phyloP scores from a whole-genome alignment of 163 green algal species.

The Volvox carteri region DNA sequence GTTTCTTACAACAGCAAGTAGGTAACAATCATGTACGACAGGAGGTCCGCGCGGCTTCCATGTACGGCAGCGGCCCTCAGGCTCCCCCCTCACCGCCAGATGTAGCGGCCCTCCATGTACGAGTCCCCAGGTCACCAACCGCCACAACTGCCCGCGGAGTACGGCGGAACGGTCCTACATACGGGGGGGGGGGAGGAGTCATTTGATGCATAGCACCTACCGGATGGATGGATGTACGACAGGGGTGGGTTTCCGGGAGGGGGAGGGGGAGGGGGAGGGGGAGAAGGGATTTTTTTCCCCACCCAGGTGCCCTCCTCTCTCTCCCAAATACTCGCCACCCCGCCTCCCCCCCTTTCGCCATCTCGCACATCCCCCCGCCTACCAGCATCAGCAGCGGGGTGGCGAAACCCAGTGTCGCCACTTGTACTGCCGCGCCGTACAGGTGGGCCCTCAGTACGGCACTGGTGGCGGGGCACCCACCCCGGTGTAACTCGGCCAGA shows the following conservation, averaged over 20 bases:
- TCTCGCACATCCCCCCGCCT: background rate
- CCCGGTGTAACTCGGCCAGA: background rate
- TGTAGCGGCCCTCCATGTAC: slow-evolving; percentile 38
- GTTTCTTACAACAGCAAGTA: too few relatives aligned
- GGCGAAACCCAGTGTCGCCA: slow-evolving; percentile 29
- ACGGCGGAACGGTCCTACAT: slow-evolving; percentile 6
- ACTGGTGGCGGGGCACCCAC: slow-evolving; percentile 14
- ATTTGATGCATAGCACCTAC: background rate
- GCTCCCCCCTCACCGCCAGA: slow-evolving; percentile 24
- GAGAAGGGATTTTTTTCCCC: background rate
- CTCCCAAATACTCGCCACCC: background rate
- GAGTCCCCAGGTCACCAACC: slow-evolving; percentile 33
- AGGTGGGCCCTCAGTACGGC: slow-evolving; percentile 25
- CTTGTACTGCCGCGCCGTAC: slow-evolving; percentile 18
- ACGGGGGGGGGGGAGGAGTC: background rate
- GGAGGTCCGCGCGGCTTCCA: too few relatives aligned
- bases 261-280: too few relatives aligned
- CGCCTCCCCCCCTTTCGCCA: background rate
- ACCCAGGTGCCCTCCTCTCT: background rate
- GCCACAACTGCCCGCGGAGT: slow-evolving; percentile 31
- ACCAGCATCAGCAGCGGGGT: slow-evolving; percentile 33
- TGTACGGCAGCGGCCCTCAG: too few relatives aligned
- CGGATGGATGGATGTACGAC: too few relatives aligned
- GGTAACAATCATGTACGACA: too few relatives aligned
- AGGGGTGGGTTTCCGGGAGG: too few relatives aligned